phyloP scores from a whole-genome alignment of 73 alveolate species.

The Symbiodinium natans region DNA sequence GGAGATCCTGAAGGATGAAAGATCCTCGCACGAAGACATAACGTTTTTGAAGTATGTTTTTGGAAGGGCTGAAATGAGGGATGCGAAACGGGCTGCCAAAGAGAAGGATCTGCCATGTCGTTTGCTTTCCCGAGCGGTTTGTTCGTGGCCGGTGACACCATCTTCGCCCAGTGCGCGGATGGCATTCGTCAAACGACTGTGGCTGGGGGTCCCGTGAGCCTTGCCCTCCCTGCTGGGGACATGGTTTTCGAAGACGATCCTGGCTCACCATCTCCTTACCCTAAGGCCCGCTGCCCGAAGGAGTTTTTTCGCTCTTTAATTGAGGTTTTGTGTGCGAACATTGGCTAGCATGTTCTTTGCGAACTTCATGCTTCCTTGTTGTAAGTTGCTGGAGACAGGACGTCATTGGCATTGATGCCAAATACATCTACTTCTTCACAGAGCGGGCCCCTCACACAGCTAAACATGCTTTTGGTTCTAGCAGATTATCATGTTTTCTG shows the following conservation, averaged over 20 bases:
- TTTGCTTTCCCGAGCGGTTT: constrained; percentile 39
- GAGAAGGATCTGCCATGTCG: too few species aligned
- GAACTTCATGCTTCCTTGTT: background rate
- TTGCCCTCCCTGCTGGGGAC: background rate
- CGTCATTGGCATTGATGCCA: constrained; percentile 9
- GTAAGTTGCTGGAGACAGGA: background rate
- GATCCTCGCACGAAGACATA: too few species aligned
- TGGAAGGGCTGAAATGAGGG: too few species aligned
- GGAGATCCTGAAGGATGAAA: constrained; percentile 30
- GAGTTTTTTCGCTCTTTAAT: background rate
- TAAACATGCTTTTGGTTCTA: too few species aligned
- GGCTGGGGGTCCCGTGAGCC: background rate
- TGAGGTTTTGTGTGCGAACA: background rate
- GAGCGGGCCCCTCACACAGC: constrained; percentile 41
- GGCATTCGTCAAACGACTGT: constrained; percentile 5
- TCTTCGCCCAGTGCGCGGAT: constrained; percentile 31
- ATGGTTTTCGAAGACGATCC: constrained; percentile 51
- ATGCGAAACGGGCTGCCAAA: too few species aligned
- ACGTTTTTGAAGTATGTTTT: too few species aligned
- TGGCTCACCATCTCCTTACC: constrained; percentile 50
- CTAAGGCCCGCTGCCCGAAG: too few species aligned
- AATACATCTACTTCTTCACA: constrained; percentile 25
- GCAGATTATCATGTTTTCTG: too few species aligned
- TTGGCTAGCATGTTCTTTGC: too few species aligned
- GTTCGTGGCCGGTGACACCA: background rate